Conservation (phyloP, 2,329 filamentous ascomycete genomes). For the Stemphylium vesicarium region DNA sequence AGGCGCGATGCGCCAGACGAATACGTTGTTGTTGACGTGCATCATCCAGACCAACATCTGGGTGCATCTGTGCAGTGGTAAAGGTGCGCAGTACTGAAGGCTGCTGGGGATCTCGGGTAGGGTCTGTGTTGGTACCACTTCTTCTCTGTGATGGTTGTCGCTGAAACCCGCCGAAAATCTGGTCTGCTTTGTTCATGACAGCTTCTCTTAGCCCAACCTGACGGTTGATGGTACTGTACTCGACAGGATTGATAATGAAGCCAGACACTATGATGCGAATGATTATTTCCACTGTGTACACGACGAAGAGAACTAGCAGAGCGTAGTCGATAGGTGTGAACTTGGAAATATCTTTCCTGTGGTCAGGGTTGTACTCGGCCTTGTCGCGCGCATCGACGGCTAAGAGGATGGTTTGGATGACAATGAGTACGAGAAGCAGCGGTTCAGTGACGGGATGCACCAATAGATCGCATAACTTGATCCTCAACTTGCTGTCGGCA, state of each 20-base stretch:
- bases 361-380: conserved; percentile 65
- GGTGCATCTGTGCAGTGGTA: conserved; percentile 70
- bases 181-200: conserved; percentile 75
- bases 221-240: conserved; percentile 90
- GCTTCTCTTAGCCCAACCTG: conserved; percentile 75
- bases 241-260: conserved; percentile 84
- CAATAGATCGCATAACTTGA: conserved; percentile 78
- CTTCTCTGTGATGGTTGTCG: conserved; percentile 71
- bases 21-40: conserved; percentile 78
- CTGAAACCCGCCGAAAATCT: conserved; percentile 77
- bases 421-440: conserved; percentile 82
- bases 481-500: conserved; percentile 75
- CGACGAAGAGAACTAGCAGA: conserved; percentile 79
- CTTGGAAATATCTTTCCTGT: conserved; percentile 65
- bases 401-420: conserved; percentile 86
- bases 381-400: conserved; percentile 79
- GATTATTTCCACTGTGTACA: conserved; percentile 87
- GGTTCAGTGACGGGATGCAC: conserved; percentile 89
- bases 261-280: conserved; percentile 91
- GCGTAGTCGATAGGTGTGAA: conserved; percentile 77
- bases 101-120: conserved; percentile 49
- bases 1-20: conserved; percentile 87
- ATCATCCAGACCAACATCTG: conserved; percentile 62
- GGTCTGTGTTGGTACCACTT: conserved; percentile 48
- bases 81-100: conserved; percentile 77